These are phyloP conservation scores for Lentinula detonsa DNA, from an alignment of 768 basidiomycete genomes.

Conservation along the genomic window DNA sequence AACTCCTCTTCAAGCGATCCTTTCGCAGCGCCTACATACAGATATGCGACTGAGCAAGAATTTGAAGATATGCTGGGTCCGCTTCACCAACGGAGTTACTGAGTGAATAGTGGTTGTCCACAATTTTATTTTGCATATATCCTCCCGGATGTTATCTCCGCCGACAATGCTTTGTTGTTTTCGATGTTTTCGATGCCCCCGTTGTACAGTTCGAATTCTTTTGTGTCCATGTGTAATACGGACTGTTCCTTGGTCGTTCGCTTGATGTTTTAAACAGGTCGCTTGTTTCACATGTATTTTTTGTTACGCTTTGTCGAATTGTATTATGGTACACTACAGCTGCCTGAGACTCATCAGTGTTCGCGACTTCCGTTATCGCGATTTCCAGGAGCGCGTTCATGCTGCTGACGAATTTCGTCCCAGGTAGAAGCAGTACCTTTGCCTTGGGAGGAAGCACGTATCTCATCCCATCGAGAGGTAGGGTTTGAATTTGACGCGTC, in stretches of 20 bases:
- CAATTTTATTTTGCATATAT: not conserved
- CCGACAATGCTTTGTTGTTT: not conserved
- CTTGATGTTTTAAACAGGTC: not conserved
- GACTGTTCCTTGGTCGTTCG: not conserved
- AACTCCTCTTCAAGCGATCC: not conserved
- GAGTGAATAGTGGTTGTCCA: not conserved
- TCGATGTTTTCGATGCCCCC: not conserved
- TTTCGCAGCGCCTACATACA: not conserved
- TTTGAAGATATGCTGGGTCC: not conserved
- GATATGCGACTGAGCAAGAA: not conserved
- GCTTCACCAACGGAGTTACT: not conserved
- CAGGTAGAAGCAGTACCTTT: slow-evolving; percentile 48
- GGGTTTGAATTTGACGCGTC: not conserved
- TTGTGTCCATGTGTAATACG: not conserved
- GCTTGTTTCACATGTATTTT: not conserved
- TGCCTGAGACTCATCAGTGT: not conserved
- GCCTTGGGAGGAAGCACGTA: slow-evolving; percentile 47
- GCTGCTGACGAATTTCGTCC: slow-evolving; percentile 60
- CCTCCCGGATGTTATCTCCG: not conserved
- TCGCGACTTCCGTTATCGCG: not conserved
- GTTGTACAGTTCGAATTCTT: not conserved
- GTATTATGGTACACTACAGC: not conserved
- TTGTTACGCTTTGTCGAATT: not conserved
- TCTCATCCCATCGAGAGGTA: slow-evolving; percentile 57
- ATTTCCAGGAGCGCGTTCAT: slow-evolving; percentile 28